Percentiles rank a stretch among this genome's conserved stretches.
Evolutionary conservation across 148 eudicot species (phyloP).

Genomic region (Pharnaceum exiguum): DNA sequence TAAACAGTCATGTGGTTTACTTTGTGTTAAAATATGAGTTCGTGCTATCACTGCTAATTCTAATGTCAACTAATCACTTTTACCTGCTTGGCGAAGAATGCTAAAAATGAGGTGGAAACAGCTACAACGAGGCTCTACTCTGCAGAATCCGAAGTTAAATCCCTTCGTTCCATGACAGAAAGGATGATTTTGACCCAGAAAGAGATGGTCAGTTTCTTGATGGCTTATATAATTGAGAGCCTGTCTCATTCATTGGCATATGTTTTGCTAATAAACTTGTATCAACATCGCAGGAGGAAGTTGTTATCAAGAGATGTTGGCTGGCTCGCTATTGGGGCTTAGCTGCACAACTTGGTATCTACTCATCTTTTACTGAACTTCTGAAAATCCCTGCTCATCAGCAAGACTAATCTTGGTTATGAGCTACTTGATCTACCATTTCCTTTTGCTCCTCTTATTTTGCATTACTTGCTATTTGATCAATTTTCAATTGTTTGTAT

Average conservation of each 20-base stretch:
- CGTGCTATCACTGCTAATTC: constrained; percentile 7
- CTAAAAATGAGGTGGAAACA: constrained; percentile 50
- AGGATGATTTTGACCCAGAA: constrained; percentile 81
- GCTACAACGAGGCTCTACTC: constrained; percentile 55
- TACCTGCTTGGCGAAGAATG: constrained; percentile 42
- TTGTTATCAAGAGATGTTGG: constrained; percentile 94
- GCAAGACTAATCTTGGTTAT: too few species aligned
- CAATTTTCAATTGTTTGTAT: too few species aligned
- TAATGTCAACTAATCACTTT: constrained; percentile 8
- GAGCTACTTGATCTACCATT: too few species aligned
- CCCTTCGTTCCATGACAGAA: constrained; percentile 74
- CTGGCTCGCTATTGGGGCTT: constrained; percentile 94
- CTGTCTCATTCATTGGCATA: constrained; percentile 4
- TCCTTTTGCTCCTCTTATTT: too few species aligned
- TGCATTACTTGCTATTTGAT: too few species aligned
- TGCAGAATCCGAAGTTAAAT: constrained; percentile 66
- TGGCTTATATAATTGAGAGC: not conserved
- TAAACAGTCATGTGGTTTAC: constrained; percentile 14
- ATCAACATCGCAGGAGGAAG: constrained; percentile 65
- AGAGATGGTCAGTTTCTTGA: constrained; percentile 58
- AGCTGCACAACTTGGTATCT: constrained; percentile 70
- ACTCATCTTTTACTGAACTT: not conserved
- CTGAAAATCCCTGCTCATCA: not conserved
- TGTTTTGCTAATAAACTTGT: constrained; percentile 13
- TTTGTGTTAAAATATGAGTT: not conserved